Conservation (phyloP, 148 eudicot genomes). For the Vaccinium myrtillus region DNA sequence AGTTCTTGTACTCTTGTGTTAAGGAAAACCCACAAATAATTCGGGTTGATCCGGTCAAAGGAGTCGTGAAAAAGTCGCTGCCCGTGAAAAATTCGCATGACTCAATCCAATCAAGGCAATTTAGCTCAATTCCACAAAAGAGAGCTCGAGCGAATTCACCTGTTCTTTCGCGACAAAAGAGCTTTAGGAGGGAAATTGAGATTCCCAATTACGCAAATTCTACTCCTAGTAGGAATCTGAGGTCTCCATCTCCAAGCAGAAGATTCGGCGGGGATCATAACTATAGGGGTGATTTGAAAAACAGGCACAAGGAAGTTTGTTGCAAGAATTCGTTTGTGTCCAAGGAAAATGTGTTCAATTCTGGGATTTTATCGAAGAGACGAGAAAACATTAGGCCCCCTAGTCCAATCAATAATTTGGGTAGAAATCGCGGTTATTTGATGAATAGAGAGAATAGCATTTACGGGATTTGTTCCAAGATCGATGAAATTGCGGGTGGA, state of each 20-base stretch:
- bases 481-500: constrained; percentile 33
- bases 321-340: neutral
- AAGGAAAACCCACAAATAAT: constrained; percentile 51
- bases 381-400: constrained; percentile 33
- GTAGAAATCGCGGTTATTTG: constrained; percentile 21
- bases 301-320: neutral
- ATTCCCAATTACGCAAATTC: constrained; percentile 19
- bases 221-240: constrained; percentile 30
- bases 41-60: constrained; percentile 20
- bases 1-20: constrained; percentile 47
- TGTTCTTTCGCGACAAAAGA: constrained; percentile 61
- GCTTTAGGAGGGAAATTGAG: constrained; percentile 49
- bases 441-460: constrained; percentile 29
- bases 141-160: constrained; percentile 62
- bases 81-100: constrained; percentile 23
- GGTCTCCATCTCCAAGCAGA: constrained; percentile 69
- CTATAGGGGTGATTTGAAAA: neutral
- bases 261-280: constrained; percentile 35
- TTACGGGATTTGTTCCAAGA: constrained; percentile 32
- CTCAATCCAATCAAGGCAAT: constrained; percentile 19
- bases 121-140: constrained; percentile 38
- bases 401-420: constrained; percentile 37
- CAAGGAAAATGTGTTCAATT: neutral
- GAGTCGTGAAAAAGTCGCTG: neutral
- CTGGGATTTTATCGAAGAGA: constrained; percentile 15